phyloP scores from a whole-genome alignment of 371 early-diverging fungal genomes.

The Conidiobolus incongruus region DNA sequence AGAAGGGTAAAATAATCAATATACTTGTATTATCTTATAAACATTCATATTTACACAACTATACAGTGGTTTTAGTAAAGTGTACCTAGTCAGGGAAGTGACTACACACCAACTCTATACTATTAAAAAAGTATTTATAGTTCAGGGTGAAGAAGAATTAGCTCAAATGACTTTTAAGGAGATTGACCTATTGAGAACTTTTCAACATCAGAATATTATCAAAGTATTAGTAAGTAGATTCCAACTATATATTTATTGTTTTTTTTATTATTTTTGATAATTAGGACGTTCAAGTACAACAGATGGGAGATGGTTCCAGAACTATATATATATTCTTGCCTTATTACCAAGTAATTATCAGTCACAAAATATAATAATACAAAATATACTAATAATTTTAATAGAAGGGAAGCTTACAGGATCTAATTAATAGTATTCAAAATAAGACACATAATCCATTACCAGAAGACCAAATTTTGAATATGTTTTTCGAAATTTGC shows the following conservation, averaged over 20 bases:
- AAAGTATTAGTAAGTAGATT: conserved; percentile 29
- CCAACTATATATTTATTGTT: too few relatives aligned
- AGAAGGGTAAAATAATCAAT: too few relatives aligned
- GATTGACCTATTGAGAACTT: conserved; percentile 31
- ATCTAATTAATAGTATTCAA: conserved; percentile 28
- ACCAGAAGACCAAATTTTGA: conserved; percentile 30
- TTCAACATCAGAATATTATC: conserved; percentile 42
- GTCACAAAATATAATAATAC: background rate
- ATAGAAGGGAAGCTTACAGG: conserved; percentile 34
- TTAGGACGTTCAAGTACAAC: conserved; percentile 35
- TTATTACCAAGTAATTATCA: conserved; percentile 22
- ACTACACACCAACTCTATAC: conserved; percentile 26
- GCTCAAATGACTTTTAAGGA: conserved; percentile 36
- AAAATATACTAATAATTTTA: too few relatives aligned
- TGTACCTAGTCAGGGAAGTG: conserved; percentile 39
- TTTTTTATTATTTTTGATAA: background rate
- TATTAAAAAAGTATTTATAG: conserved; percentile 41
- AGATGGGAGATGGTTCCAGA: conserved; percentile 28
- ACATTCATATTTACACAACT: too few relatives aligned
- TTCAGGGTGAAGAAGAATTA: conserved; percentile 22
- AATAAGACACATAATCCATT: conserved; percentile 19
- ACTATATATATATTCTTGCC: conserved; percentile 39
- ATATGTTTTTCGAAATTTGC: conserved; percentile 31
- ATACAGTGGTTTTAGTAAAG: conserved; percentile 58
- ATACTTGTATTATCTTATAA: too few relatives aligned